Evolutionary conservation across 495 filamentous ascomycete genomes (phyloP).

Genomic region (Lepraria neglecta): DNA sequence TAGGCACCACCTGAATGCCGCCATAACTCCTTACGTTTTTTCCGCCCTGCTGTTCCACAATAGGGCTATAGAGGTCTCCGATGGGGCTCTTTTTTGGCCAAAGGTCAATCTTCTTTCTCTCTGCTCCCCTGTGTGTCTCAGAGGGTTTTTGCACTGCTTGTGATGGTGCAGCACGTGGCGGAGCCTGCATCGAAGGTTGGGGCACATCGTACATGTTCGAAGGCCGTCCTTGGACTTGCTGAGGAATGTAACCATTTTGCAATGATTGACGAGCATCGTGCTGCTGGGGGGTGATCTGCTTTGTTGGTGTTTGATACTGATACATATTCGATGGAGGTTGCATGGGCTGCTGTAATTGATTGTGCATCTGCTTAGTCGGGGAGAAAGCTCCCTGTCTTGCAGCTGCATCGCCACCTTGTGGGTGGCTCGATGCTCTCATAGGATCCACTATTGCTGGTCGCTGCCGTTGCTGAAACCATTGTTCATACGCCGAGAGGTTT

Average conservation of each 20-base stretch:
- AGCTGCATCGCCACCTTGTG: constrained; percentile 26
- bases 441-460: constrained; percentile 28
- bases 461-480: constrained; percentile 57
- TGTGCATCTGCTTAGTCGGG: constrained; percentile 41
- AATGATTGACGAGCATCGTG: constrained; percentile 17
- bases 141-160: constrained; percentile 13
- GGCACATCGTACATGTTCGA: constrained; percentile 12
- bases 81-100: constrained; percentile 5
- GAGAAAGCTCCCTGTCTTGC: constrained; percentile 27
- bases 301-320: constrained; percentile 18
- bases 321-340: constrained; percentile 37
- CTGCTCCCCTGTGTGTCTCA: not conserved
- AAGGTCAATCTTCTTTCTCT: constrained; percentile 8
- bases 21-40: constrained; percentile 34
- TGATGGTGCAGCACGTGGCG: constrained; percentile 8
- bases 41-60: not conserved
- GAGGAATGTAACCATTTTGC: constrained; percentile 24
- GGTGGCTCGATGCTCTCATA: constrained; percentile 15
- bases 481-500: constrained; percentile 68
- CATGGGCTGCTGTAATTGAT: constrained; percentile 41
- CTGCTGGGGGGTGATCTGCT: constrained; percentile 18
- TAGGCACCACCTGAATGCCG: constrained; percentile 42
- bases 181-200: constrained; percentile 15
- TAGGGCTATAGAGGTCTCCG: constrained; percentile 11
- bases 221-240: constrained; percentile 14